Conservation (phyloP, 192 early-diverging fungal species). For the Piromyces finnis region DNA sequence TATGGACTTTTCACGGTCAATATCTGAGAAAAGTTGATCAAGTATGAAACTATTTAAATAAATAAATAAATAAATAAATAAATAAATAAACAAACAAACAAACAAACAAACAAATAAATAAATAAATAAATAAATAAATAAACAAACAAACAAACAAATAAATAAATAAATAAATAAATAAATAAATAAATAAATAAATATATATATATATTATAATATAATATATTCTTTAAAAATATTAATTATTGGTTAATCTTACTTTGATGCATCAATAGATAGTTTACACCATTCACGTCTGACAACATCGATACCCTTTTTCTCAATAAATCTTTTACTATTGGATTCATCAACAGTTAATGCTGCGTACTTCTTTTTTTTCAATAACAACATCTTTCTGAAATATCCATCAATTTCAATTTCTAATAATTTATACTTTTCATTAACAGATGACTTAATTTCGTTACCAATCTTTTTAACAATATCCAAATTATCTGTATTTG, state of each 20-base stretch:
- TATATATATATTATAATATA: too few species aligned
- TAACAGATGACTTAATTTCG: slow-evolving; percentile 66
- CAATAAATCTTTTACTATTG: slow-evolving; percentile 27
- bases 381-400: slow-evolving; percentile 70
- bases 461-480: slow-evolving; percentile 66
- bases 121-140: too few species aligned
- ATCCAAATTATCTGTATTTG: slow-evolving; percentile 45
- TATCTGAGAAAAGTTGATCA: slow-evolving; percentile 26
- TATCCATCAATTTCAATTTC: slow-evolving; percentile 96
- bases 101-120: too few species aligned
- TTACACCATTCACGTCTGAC: slow-evolving; percentile 97
- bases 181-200: not conserved
- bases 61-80: slow-evolving; percentile 9
- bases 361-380: slow-evolving; percentile 99
- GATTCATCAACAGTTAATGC: slow-evolving; percentile 35
- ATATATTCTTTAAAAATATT: too few species aligned
- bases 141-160: too few species aligned
- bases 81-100: too few species aligned
- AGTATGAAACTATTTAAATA: slow-evolving; percentile 40
- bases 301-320: slow-evolving; percentile 89
- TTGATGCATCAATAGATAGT: slow-evolving; percentile 73
- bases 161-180: slow-evolving; percentile 4
- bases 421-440: slow-evolving; percentile 78
- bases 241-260: too few species aligned
- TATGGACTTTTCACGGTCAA: slow-evolving; percentile 51